phyloP scores from a whole-genome alignment of 805 yeast genomes.

The Hyphopichia homilentoma region DNA sequence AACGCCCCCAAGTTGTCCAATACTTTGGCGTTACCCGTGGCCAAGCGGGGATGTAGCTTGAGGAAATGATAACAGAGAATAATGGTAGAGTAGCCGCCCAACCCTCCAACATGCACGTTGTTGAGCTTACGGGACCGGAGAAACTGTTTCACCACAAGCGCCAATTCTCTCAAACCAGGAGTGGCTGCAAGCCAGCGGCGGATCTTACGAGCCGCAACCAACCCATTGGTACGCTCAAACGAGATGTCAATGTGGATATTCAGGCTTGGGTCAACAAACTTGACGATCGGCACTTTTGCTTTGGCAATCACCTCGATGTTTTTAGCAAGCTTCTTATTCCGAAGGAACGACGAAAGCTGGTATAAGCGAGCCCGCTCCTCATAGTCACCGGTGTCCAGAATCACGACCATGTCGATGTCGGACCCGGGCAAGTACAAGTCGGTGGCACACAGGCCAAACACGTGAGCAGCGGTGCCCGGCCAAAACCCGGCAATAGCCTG shows the following conservation, averaged over 20 bases:
- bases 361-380: constrained; percentile 66
- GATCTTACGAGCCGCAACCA: constrained; percentile 77
- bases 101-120: constrained; percentile 88
- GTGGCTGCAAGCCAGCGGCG: constrained; percentile 67
- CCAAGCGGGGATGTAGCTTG: constrained; percentile 71
- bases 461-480: constrained; percentile 76
- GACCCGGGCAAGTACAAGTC: constrained; percentile 92
- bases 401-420: constrained; percentile 89
- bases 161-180: constrained; percentile 81
- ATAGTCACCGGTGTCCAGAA: constrained; percentile 55
- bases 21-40: constrained; percentile 63
- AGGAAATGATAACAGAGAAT: constrained; percentile 80
- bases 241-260: constrained; percentile 83
- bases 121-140: constrained; percentile 72
- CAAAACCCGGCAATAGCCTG: constrained; percentile 53
- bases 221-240: constrained; percentile 79
- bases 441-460: constrained; percentile 93
- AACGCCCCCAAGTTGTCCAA: constrained; percentile 79
- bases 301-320: constrained; percentile 81
- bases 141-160: constrained; percentile 80
- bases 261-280: constrained; percentile 72
- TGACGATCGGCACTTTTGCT: constrained; percentile 92
- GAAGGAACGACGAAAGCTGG: constrained; percentile 66
- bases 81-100: constrained; percentile 93
- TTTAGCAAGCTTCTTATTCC: constrained; percentile 58